Evolutionary conservation across 441 rosid species (phyloP).

Genomic region (Macaranga tanarius): DNA sequence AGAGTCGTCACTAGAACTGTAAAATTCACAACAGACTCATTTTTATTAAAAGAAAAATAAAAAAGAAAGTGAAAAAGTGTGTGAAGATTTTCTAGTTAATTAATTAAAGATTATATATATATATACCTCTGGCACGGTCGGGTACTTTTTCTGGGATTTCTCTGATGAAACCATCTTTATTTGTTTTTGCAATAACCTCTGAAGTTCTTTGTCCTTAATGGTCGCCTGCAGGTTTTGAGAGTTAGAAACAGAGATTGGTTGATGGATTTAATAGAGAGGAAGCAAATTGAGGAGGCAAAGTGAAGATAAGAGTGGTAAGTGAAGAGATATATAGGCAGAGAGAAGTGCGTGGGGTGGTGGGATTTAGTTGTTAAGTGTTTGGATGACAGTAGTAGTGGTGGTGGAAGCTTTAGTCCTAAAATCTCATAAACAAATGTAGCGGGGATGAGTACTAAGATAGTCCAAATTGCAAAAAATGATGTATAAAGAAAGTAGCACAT

Average conservation of each 20-base stretch:
- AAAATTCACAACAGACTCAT: too few relatives aligned
- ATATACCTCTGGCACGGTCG: constrained; percentile 68
- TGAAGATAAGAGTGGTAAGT: neutral
- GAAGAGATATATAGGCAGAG: constrained; percentile 30
- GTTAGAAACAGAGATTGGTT: neutral
- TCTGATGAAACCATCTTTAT: constrained; percentile 40
- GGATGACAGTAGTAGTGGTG: too few relatives aligned
- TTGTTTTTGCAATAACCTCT: neutral
- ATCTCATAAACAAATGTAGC: constrained; percentile 4
- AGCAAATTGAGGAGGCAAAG: too few relatives aligned
- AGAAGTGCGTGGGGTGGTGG: constrained; percentile 18
- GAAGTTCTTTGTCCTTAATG: neutral
- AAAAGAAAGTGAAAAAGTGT: neutral
- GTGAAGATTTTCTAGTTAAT: neutral
- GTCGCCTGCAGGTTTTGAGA: constrained; percentile 6
- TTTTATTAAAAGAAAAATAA: neutral
- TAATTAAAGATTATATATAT: constrained; percentile 18
- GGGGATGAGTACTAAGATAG: neutral
- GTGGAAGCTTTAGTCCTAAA: neutral
- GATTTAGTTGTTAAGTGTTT: constrained; percentile 19
- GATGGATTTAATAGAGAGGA: neutral
- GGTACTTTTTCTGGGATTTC: constrained; percentile 39
- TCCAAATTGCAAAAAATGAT: neutral
- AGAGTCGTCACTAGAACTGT: neutral
- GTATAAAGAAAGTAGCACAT: constrained; percentile 3